Evolutionary conservation across 768 basidiomycete genomes (phyloP).

Genomic region (Russula griseocarnosa): DNA sequence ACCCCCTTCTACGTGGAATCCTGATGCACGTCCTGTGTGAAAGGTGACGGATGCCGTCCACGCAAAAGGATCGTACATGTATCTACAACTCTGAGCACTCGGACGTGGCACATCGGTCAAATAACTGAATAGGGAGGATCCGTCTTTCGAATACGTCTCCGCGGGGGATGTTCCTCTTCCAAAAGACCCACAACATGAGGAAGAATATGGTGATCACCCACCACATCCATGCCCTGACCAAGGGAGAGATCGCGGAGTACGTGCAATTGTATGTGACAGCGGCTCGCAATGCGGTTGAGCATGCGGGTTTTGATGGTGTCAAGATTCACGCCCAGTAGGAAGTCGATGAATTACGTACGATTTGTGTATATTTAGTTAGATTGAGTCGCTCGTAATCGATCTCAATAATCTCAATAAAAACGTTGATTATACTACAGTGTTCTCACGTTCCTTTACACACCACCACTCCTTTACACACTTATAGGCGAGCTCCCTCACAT

Average conservation of each 20-base stretch:
- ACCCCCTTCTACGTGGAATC: not conserved
- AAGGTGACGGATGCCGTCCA: slow-evolving; percentile 44
- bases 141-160: slow-evolving; percentile 30
- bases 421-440: too few species aligned
- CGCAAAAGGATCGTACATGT: slow-evolving; percentile 42
- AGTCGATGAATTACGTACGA: too few species aligned
- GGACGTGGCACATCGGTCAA: slow-evolving; percentile 37
- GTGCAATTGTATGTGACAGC: slow-evolving; percentile 44
- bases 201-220: not conserved
- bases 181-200: not conserved
- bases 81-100: slow-evolving; percentile 48
- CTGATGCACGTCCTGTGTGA: not conserved
- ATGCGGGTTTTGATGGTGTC: slow-evolving; percentile 44
- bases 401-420: too few species aligned
- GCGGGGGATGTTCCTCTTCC: slow-evolving; percentile 31
- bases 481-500: too few species aligned
- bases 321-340: slow-evolving; percentile 41
- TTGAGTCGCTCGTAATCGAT: too few species aligned
- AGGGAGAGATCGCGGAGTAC: slow-evolving; percentile 48
- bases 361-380: too few species aligned
- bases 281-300: slow-evolving; percentile 18
- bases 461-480: too few species aligned
- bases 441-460: too few species aligned
- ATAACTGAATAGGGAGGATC: slow-evolving; percentile 29
- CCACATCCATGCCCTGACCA: slow-evolving; percentile 47